Base-by-base conservation (phyloP, 2,329 filamentous ascomycete species). In the Xylariomycetidae sp. region DNA sequence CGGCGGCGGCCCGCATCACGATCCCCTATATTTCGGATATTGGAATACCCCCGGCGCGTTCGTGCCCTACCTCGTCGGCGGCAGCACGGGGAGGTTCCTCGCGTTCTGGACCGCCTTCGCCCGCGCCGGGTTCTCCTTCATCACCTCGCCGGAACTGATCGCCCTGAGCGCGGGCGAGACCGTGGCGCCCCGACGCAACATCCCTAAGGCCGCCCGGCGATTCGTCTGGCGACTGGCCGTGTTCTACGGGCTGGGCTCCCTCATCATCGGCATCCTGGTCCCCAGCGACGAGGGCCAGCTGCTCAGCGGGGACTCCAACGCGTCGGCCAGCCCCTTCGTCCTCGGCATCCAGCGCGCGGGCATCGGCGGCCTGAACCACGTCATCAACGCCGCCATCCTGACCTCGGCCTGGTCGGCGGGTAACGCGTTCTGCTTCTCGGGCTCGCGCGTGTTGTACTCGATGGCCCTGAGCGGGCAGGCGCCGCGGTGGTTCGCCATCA, bases 371-470 rank as follows among this genome's bases (percentile, higher is more conserved):
- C 69, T 86, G 3, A 75, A 81, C 46, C 74, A 74, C 40, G 69
- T 84, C 45, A 80, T 85, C 62, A 85, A 86, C 51, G 80, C 70
- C 20, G 77, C 74, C 14, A 74, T 85, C 46, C 63, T 85, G 32
- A 78, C 81, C 12, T 82, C 77, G 5, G 81, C 80, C 2, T 77
- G 74, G 67, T 77, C 74, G 2, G 74, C 74, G 6, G 74, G 70
- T 16, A 79, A 77, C 49, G 72, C 74, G 0, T 77, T 76, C 63
- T 64, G 77, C 33, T 84, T 84, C 58, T 80, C 77, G 1, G 79
- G 81, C 31, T 81, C 77, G 26, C 77, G 84, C 51, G 77, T 87
- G 14, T 65, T 88, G 7, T 80, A 84, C 51, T 80, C 78, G 37
- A 74, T 88, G 53, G 72, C 82, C 0, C 66, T 80, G 7, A 78